These are phyloP conservation scores for Chlamydomonas schloesseri DNA, from an alignment of 139 green algal genomes.

Conservation along the genomic window DNA sequence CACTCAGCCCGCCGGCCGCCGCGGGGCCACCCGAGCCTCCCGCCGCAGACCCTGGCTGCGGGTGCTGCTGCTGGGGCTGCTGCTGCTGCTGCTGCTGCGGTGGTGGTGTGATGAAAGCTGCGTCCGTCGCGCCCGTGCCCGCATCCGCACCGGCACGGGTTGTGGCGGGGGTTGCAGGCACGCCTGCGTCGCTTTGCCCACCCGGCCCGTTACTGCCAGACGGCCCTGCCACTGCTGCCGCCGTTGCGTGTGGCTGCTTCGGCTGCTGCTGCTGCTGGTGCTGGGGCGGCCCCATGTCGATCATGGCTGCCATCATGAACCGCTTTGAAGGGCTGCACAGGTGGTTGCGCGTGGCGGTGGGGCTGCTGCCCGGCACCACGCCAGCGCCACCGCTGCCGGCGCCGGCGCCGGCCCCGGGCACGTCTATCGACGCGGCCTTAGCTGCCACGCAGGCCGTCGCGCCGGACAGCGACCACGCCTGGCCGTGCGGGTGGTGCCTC, in stretches of 20 bases:
- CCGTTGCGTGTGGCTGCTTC: constrained; percentile 10
- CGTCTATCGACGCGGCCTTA: no score
- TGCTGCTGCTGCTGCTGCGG: constrained; percentile 11
- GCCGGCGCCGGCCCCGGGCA: background rate
- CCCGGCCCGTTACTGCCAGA: background rate
- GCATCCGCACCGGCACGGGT: background rate
- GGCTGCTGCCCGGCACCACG: background rate
- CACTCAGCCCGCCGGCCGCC: no score
- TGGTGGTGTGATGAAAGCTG: no score
- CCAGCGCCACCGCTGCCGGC: background rate
- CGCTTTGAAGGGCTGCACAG: constrained; percentile 30
- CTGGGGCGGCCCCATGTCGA: constrained; percentile 18
- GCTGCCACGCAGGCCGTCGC: no score
- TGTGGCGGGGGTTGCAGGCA: background rate
- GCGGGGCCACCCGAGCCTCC: no score
- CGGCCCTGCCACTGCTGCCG: constrained; percentile 11
- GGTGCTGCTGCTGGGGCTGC: constrained; percentile 8
- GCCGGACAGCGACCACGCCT: no score
- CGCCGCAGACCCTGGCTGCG: background rate
- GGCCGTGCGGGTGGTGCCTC: no score
- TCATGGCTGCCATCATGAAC: constrained; percentile 28
- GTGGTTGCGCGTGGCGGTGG: background rate
- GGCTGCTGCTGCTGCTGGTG: background rate
- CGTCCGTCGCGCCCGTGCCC: no score
- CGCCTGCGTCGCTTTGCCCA: background rate